Percentiles rank a stretch among this genome's conserved stretches.
Conservation (phyloP, 208 protist species). For the Trypanosoma vivax region DNA sequence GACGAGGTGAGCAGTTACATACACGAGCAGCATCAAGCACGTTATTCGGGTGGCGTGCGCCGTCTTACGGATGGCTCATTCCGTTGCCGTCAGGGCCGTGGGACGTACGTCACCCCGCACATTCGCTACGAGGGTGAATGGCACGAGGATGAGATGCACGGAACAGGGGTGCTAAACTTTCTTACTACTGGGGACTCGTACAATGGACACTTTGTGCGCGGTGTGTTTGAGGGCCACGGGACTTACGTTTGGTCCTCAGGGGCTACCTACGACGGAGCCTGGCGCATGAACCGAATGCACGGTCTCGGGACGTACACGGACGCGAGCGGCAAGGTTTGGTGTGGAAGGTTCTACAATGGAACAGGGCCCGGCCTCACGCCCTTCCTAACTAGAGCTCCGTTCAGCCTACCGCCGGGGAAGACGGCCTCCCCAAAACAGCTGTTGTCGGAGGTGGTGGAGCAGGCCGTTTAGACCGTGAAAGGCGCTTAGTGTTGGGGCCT, state of each 20-base stretch:
- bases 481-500: no score
- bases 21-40: constrained; percentile 49
- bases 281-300: constrained; percentile 81
- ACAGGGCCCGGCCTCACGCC: constrained; percentile 58
- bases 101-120: constrained; percentile 58
- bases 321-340: constrained; percentile 60
- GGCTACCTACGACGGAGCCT: constrained; percentile 62
- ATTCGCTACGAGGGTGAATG: constrained; percentile 79
- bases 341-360: constrained; percentile 77
- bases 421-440: neutral
- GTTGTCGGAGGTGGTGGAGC: neutral
- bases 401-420: neutral
- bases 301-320: constrained; percentile 82
- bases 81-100: constrained; percentile 61
- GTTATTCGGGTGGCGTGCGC: constrained; percentile 60
- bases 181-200: constrained; percentile 44
- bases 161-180: constrained; percentile 55
- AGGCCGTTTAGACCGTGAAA: constrained; percentile 16
- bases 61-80: constrained; percentile 22
- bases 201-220: constrained; percentile 48
- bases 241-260: constrained; percentile 66
- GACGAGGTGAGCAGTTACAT: constrained; percentile 68
- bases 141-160: constrained; percentile 82
- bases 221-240: constrained; percentile 68
- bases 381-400: constrained; percentile 10